Percentiles rank a stretch among this genome's conserved stretches.
Conservation (phyloP, 2,329 filamentous ascomycete genomes). For the Zymoseptoria ardabiliae region DNA sequence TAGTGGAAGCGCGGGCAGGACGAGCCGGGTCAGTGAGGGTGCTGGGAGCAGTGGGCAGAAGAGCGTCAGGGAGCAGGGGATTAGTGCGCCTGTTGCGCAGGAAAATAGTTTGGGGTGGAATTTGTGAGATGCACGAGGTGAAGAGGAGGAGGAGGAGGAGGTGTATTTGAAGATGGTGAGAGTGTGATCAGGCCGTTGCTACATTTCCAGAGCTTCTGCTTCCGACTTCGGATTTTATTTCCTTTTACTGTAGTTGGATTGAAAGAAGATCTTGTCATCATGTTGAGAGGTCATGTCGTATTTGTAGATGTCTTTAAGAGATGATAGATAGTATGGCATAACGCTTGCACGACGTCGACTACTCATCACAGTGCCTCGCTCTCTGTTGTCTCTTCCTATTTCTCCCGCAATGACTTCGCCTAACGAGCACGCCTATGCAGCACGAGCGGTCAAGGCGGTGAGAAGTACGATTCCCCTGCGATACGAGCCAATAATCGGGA, state of each 20-base stretch:
- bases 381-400: too few relatives aligned
- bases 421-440: neutral
- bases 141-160: too few relatives aligned
- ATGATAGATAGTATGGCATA: neutral
- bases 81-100: slow-evolving; percentile 82
- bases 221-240: neutral
- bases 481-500: neutral
- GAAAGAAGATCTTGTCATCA: neutral
- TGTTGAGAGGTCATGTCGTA: neutral
- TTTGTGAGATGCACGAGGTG: slow-evolving; percentile 41
- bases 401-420: too few relatives aligned
- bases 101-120: slow-evolving; percentile 97
- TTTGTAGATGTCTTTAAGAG: neutral
- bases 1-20: slow-evolving; percentile 32
- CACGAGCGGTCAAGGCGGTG: neutral
- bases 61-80: slow-evolving; percentile 61
- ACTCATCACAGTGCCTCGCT: too few relatives aligned
- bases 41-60: slow-evolving; percentile 55
- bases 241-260: neutral
- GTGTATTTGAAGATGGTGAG: too few relatives aligned
- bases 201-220: neutral
- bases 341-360: too few relatives aligned
- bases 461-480: too few relatives aligned
- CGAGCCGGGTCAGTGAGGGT: slow-evolving; percentile 43
- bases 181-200: too few relatives aligned